These are phyloP conservation scores for Camillea tinctor DNA, from an alignment of 2,329 filamentous ascomycete genomes.

Conservation along the genomic window DNA sequence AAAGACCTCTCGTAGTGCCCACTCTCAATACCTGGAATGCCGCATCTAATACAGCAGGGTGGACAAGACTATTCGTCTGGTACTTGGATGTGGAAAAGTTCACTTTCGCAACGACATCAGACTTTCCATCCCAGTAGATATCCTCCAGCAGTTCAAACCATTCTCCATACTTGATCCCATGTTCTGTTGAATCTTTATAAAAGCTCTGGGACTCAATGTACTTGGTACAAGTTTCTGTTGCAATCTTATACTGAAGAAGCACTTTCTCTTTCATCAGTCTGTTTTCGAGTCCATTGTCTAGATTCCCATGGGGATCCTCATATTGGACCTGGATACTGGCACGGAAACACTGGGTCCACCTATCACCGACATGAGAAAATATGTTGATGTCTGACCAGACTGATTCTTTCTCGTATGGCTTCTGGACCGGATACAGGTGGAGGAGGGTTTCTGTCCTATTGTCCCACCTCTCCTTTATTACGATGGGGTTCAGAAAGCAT, in stretches of 20 bases:
- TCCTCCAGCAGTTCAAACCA: slow-evolving; percentile 31
- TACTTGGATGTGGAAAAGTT: slow-evolving; percentile 20
- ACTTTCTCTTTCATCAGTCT: slow-evolving; percentile 10
- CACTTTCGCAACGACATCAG: slow-evolving; percentile 22
- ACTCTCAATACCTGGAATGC: slow-evolving; percentile 33
- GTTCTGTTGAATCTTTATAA: slow-evolving; percentile 28
- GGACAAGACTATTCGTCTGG: slow-evolving; percentile 30
- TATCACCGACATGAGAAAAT: slow-evolving; percentile 24
- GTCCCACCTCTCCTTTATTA: slow-evolving; percentile 29
- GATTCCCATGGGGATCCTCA: slow-evolving; percentile 15
- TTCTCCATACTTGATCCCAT: slow-evolving; percentile 33
- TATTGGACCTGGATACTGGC: slow-evolving; percentile 32
- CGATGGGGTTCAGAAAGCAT: slow-evolving; percentile 31
- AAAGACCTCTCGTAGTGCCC: slow-evolving; percentile 20
- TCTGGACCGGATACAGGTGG: slow-evolving; percentile 27
- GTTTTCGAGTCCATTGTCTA: slow-evolving; percentile 18
- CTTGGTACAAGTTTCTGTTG: slow-evolving; percentile 19
- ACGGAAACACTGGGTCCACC: slow-evolving; percentile 33
- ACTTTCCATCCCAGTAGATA: slow-evolving; percentile 30
- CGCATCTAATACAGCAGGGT: slow-evolving; percentile 38
- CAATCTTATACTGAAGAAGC: slow-evolving; percentile 12
- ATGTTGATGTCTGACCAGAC: slow-evolving; percentile 31
- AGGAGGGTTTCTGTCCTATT: slow-evolving; percentile 33
- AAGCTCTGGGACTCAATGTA: slow-evolving; percentile 28
- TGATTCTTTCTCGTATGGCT: slow-evolving; percentile 23